Evolutionary conservation across 306 rosid species (phyloP).

Genomic region (Cyclanthera cordifolia): DNA sequence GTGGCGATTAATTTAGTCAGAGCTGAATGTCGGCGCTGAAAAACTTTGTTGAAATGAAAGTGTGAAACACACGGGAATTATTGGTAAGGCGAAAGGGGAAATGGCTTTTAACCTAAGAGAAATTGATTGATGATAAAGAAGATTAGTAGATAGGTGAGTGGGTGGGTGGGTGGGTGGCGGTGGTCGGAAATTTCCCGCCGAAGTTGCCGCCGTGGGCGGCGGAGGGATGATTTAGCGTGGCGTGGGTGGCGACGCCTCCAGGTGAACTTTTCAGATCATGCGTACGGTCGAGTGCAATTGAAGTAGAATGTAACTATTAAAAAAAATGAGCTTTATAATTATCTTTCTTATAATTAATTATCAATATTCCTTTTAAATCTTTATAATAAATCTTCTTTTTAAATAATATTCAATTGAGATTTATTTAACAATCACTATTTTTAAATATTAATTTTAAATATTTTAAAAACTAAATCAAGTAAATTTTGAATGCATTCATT

Average conservation of each 20-base stretch:
- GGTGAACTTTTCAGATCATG: too few species aligned
- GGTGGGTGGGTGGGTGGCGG: neutral
- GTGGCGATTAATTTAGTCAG: neutral
- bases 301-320: too few species aligned
- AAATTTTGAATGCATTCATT: too few species aligned
- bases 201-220: neutral
- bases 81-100: neutral
- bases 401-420: too few species aligned
- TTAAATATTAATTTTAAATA: too few species aligned
- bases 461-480: too few species aligned
- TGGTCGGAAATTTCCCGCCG: neutral
- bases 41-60: neutral
- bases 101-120: neutral
- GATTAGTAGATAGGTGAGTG: neutral
- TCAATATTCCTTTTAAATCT: too few species aligned
- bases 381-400: too few species aligned
- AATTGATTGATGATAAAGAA: neutral
- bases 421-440: too few species aligned
- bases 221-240: neutral
- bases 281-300: too few species aligned
- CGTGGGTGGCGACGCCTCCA: constrained; percentile 3
- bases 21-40: neutral
- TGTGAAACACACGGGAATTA: neutral
- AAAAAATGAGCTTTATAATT: too few species aligned
- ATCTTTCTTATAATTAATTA: too few species aligned